These are phyloP conservation scores for Linnemannia hyalina DNA, from an alignment of 192 early-diverging fungal species.

Conservation along the genomic window DNA sequence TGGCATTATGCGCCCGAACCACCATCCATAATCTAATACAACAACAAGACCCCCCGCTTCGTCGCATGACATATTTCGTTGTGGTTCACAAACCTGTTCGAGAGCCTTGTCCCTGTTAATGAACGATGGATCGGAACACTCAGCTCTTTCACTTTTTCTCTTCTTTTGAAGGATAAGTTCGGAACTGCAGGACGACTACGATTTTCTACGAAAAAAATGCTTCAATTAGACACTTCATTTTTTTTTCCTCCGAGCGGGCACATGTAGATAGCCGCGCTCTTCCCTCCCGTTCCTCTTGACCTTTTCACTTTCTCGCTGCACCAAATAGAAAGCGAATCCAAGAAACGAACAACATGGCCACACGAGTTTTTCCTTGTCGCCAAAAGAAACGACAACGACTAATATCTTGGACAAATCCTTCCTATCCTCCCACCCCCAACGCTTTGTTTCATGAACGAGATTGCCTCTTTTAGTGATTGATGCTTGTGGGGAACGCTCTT, in stretches of 20 bases:
- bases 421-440: background rate
- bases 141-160: background rate
- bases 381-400: background rate
- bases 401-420: background rate
- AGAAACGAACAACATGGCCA: background rate
- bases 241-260: background rate
- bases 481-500: conserved; percentile 11
- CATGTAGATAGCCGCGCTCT: background rate
- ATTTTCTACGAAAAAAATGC: background rate
- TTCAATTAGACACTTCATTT: background rate
- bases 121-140: background rate
- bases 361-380: background rate
- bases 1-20: background rate
- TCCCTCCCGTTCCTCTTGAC: background rate
- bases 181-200: background rate
- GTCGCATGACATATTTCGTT: background rate
- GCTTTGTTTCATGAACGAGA: conserved; percentile 6
- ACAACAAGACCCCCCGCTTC: background rate
- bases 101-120: background rate
- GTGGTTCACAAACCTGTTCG: background rate
- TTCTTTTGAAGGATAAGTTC: background rate
- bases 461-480: conserved; percentile 15
- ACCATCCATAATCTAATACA: background rate
- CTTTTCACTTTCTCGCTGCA: background rate
- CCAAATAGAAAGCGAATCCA: background rate